Conservation (phyloP, 805 yeast species). For the Myxozyma kluyveri region DNA sequence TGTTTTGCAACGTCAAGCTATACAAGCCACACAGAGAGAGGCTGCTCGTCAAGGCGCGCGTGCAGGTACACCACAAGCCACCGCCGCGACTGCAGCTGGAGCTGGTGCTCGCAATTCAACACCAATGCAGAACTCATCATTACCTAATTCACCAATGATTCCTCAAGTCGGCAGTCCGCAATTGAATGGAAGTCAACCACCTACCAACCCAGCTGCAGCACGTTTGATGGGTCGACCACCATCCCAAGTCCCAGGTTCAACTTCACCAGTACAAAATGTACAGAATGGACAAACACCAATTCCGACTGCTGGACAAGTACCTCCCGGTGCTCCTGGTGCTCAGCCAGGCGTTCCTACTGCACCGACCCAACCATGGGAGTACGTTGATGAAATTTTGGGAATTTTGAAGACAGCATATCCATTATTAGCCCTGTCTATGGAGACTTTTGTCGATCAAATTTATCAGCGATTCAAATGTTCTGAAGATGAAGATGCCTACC, state of each 20-base stretch:
- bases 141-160: conserved; percentile 25
- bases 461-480: conserved; percentile 89
- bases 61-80: conserved; percentile 13
- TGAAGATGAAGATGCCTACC: conserved; percentile 93
- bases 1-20: conserved; percentile 74
- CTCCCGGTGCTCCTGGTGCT: conserved; percentile 29
- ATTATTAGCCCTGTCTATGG: conserved; percentile 82
- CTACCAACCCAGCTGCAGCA: conserved; percentile 5
- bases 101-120: conserved; percentile 22
- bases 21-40: conserved; percentile 45
- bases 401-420: conserved; percentile 97
- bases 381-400: conserved; percentile 89
- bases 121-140: conserved; percentile 13
- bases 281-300: conserved; percentile 1
- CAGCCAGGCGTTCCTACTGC: conserved; percentile 10
- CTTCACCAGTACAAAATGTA: background rate
- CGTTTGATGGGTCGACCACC: conserved; percentile 20
- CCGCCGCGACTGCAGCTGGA: conserved; percentile 27
- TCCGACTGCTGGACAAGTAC: conserved; percentile 4
- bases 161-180: conserved; percentile 9
- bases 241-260: conserved; percentile 1
- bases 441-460: conserved; percentile 92
- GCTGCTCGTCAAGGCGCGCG: conserved; percentile 27
- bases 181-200: conserved; percentile 10
- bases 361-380: conserved; percentile 77